Conservation (phyloP, 2,329 filamentous ascomycete genomes). For the Penicillium sp. region DNA sequence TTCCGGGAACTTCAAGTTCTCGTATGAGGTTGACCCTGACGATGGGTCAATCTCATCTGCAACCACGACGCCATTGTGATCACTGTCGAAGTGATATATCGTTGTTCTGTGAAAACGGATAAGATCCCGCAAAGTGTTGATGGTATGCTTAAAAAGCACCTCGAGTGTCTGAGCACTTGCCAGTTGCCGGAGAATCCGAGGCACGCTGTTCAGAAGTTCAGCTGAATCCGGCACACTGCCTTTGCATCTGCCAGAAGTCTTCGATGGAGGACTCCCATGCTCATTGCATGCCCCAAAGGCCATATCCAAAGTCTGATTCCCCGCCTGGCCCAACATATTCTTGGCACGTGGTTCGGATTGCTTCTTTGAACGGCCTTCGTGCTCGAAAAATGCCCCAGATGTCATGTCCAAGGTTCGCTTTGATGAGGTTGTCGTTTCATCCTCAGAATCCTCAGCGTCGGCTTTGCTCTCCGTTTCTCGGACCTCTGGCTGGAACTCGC, state of each 20-base stretch:
- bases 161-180: slow-evolving; percentile 67
- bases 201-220: slow-evolving; percentile 84
- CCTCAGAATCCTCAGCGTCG: not conserved
- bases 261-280: not conserved
- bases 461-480: not conserved
- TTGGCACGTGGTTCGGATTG: too few relatives aligned
- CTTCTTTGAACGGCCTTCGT: too few relatives aligned
- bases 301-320: not conserved
- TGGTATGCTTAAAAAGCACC: slow-evolving; percentile 69
- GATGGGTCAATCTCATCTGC: slow-evolving; percentile 76
- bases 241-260: not conserved
- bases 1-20: slow-evolving; percentile 78
- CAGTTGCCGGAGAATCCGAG: slow-evolving; percentile 80
- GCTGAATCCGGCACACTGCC: slow-evolving; percentile 29
- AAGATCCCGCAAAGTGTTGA: slow-evolving; percentile 77
- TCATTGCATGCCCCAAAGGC: not conserved
- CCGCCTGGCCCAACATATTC: too few relatives aligned
- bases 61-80: slow-evolving; percentile 80
- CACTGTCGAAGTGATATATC: slow-evolving; percentile 80
- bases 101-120: slow-evolving; percentile 86
- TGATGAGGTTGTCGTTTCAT: not conserved
- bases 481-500: slow-evolving; percentile 78
- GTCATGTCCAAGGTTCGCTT: not conserved
- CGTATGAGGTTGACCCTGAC: slow-evolving; percentile 72
- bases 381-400: not conserved